Percentiles rank a stretch among this genome's conserved stretches.
Conservation (phyloP, 2,329 filamentous ascomycete genomes). For the Fusarium sarcochroum region DNA sequence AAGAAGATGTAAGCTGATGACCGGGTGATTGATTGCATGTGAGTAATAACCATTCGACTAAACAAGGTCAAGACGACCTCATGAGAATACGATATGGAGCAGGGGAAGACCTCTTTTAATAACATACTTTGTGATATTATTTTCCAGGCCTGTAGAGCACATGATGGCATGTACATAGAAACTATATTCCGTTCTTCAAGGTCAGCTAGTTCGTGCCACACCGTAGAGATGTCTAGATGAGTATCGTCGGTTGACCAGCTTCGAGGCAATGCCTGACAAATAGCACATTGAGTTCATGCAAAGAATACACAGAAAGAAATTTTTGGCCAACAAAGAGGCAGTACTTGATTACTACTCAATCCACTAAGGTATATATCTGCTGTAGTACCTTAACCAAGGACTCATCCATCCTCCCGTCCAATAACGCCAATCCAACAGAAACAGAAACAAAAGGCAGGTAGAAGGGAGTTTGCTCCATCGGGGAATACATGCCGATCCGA, state of each 20-base stretch:
- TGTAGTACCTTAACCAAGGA: constrained; percentile 10
- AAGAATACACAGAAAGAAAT: neutral
- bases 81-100: neutral
- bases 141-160: no score
- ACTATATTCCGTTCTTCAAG: neutral
- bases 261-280: neutral
- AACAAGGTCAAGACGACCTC: neutral
- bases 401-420: neutral
- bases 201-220: neutral
- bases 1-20: neutral
- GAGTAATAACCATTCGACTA: neutral
- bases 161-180: neutral
- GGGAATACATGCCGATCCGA: constrained; percentile 20
- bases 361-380: constrained; percentile 26
- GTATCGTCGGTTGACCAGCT: neutral
- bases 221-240: neutral
- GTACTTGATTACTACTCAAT: constrained; percentile 18
- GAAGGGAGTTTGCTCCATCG: constrained; percentile 18
- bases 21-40: neutral
- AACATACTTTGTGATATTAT: no score
- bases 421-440: constrained; percentile 29
- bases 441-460: constrained; percentile 9
- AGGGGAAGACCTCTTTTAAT: no score
- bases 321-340: neutral
- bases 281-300: neutral